phyloP scores from a whole-genome alignment of 1,284 basidiomycete species.

The Lignosus rhinocerotis region DNA sequence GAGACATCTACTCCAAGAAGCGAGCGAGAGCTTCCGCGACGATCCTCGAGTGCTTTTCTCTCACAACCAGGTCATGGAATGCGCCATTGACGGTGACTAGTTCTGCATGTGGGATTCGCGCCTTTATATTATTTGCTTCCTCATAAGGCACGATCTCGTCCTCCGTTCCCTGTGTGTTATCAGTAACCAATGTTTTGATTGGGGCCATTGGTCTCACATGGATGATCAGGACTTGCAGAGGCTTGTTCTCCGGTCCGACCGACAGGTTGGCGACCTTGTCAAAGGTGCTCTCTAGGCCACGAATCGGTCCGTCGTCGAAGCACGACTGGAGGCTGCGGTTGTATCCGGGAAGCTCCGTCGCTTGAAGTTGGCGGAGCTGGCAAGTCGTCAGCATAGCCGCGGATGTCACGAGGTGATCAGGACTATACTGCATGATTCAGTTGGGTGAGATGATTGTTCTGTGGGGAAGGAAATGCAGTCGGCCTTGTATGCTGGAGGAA shows the following conservation, averaged over 20 bases:
- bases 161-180: slow-evolving; percentile 50
- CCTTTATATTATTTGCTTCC: slow-evolving; percentile 54
- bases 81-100: slow-evolving; percentile 60
- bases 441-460: no score
- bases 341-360: slow-evolving; percentile 26
- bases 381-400: not conserved
- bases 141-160: slow-evolving; percentile 63
- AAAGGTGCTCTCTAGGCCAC: slow-evolving; percentile 25
- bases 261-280: slow-evolving; percentile 18
- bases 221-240: slow-evolving; percentile 49
- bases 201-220: slow-evolving; percentile 46
- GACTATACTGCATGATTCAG: no score
- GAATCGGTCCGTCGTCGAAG: slow-evolving; percentile 26
- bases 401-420: not conserved
- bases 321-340: slow-evolving; percentile 23
- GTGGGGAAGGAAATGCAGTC: no score
- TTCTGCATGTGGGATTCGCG: slow-evolving; percentile 51
- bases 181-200: not conserved
- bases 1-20: slow-evolving; percentile 33
- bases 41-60: slow-evolving; percentile 53
- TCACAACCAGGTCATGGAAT: slow-evolving; percentile 43
- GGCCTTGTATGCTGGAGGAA: no score
- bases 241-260: slow-evolving; percentile 31
- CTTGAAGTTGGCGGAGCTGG: slow-evolving; percentile 25
- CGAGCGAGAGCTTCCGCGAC: slow-evolving; percentile 40